Percentiles rank a stretch among this genome's conserved stretches.
These are phyloP conservation scores for Tuber umbilicatum DNA, from an alignment of 495 filamentous ascomycete genomes.

Conservation along the genomic window DNA sequence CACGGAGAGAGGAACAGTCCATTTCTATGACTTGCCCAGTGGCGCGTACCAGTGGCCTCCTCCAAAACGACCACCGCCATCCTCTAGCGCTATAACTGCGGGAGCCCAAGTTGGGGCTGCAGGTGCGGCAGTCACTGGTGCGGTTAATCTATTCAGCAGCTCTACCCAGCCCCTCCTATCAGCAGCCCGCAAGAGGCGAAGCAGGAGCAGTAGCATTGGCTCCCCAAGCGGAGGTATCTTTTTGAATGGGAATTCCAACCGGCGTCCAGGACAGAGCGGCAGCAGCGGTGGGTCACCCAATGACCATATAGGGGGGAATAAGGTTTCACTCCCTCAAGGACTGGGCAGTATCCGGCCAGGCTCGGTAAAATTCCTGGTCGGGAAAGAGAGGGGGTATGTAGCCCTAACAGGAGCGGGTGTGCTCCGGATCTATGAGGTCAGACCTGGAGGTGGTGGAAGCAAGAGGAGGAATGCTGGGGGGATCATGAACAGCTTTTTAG, in stretches of 20 bases:
- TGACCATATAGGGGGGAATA: conserved; percentile 76
- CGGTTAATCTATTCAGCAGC: conserved; percentile 58
- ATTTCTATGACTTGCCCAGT: conserved; percentile 77
- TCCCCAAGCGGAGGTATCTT: conserved; percentile 47
- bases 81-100: conserved; percentile 42
- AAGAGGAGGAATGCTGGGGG: conserved; percentile 41
- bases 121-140: conserved; percentile 50
- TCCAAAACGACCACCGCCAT: conserved; percentile 55
- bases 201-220: conserved; percentile 30
- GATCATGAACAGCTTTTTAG: conserved; percentile 54
- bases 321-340: conserved; percentile 63
- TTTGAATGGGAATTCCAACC: conserved; percentile 54
- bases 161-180: conserved; percentile 60
- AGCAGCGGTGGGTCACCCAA: conserved; percentile 74
- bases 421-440: conserved; percentile 63
- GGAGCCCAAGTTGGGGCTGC: conserved; percentile 43
- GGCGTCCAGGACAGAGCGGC: conserved; percentile 60
- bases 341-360: conserved; percentile 45
- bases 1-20: conserved; percentile 87
- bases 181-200: conserved; percentile 42
- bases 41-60: conserved; percentile 86
- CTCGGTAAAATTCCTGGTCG: conserved; percentile 54
- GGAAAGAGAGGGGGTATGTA: conserved; percentile 49
- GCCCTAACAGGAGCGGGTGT: conserved; percentile 56
- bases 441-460: conserved; percentile 46